Conservation (phyloP, 208 protist genomes). For the Naegleria lovaniensis region DNA sequence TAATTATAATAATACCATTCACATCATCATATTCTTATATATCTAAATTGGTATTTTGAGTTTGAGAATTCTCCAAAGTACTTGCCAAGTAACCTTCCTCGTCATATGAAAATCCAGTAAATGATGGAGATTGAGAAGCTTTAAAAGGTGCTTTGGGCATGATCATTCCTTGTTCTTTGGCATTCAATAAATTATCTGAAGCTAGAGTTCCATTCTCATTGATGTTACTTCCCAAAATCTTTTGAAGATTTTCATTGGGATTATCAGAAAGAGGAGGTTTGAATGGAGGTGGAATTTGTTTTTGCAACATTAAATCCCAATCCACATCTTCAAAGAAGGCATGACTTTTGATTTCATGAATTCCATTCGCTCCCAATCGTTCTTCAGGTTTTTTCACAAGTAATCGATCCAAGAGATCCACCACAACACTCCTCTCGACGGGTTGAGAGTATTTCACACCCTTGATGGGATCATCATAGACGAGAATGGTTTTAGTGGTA, state of each 20-base stretch:
- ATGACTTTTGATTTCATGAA: slow-evolving; percentile 25
- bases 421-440: neutral
- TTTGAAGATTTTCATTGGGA: slow-evolving; percentile 11
- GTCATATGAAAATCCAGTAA: neutral
- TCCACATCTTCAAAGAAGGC: neutral
- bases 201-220: neutral
- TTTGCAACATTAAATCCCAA: slow-evolving; percentile 24
- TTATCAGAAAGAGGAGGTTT: neutral
- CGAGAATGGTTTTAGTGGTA: slow-evolving; percentile 37
- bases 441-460: neutral
- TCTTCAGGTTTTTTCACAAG: slow-evolving; percentile 6
- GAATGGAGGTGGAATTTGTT: slow-evolving; percentile 31
- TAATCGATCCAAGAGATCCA: neutral
- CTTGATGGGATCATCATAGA: neutral
- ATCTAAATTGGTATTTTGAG: neutral
- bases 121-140: neutral
- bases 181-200: neutral
- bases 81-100: neutral
- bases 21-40: too few species aligned
- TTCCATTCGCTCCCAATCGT: slow-evolving; percentile 2
- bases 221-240: neutral
- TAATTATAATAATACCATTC: too few species aligned
- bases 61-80: neutral
- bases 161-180: neutral
- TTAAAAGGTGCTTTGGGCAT: neutral